Conservation (phyloP, 148 eudicot genomes). For the Persicaria tinctoria region DNA sequence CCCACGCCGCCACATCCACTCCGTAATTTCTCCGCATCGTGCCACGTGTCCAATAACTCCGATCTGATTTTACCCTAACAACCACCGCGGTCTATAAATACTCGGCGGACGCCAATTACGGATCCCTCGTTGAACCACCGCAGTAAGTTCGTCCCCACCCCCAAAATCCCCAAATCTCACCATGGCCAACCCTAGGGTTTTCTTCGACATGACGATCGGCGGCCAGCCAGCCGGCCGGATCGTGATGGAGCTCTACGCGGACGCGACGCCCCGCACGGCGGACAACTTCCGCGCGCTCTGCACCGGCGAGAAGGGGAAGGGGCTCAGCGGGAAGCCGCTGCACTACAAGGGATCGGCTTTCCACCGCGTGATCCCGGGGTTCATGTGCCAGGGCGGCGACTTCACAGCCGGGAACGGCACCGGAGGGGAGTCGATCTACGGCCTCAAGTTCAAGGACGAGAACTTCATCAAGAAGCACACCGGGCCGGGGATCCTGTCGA, state of each 20-base stretch:
- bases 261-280: slow-evolving; percentile 40
- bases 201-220: slow-evolving; percentile 50
- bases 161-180: not conserved
- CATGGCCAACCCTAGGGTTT: slow-evolving; percentile 60
- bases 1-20: no score
- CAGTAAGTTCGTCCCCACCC: no score
- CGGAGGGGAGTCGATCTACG: slow-evolving; percentile 56
- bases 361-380: slow-evolving; percentile 55
- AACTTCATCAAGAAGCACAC: slow-evolving; percentile 17
- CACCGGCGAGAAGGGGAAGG: slow-evolving; percentile 47
- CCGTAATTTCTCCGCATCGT: no score
- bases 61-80: no score
- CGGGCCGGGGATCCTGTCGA: no score
- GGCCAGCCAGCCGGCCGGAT: slow-evolving; percentile 37
- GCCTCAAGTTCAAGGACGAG: slow-evolving; percentile 43
- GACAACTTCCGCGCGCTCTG: slow-evolving; percentile 65
- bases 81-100: no score
- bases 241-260: slow-evolving; percentile 59
- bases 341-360: slow-evolving; percentile 49
- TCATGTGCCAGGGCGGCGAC: slow-evolving; percentile 64
- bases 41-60: no score
- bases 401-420: slow-evolving; percentile 52
- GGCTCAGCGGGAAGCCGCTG: slow-evolving; percentile 33
- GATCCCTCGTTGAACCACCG: no score
- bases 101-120: no score